Base-by-base conservation (phyloP, 2,329 filamentous ascomycete genomes). In the Meredithiella fracta region DNA sequence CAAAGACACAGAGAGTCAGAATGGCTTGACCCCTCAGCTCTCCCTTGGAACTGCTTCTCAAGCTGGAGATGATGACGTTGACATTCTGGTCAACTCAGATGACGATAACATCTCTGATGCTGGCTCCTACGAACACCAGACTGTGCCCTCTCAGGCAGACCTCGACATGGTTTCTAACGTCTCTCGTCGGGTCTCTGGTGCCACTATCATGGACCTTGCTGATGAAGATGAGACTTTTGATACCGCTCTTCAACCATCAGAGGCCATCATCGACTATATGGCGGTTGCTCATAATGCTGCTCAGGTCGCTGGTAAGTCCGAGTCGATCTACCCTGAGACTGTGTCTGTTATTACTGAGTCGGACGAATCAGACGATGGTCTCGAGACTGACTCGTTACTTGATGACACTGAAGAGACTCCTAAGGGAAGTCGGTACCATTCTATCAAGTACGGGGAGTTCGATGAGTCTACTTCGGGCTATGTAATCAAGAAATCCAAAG, bases 1-100 rank as follows among this genome's bases (percentile, higher is more conserved):
- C 61, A 73, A 72, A 56, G 77, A 79, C 60, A 73, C 70, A 60
- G 74, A 77, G 63, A 75, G 72, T 60, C 72, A 77, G 61, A 74
- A 76, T 55, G 74, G 67, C 9, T 74, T 73, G 20, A 68, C 71
- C 34, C 67, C 69, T 52, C 38, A 44, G 17, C 42, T 57, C 23
- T 57, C 55, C 7, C 44, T 57, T 4, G 55, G 55, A 15, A 57
- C 71, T 57, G 74, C 69, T 15, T 75, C 74, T 26, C 73, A 77
- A 57, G 67, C 69, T 29, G 73, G 71, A 25, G 68, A 70, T 50
- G 72, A 64, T 31, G 63, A 64, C 34, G 67, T 67, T 37, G 69
- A 71, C 56, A 69, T 68, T 3, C 72, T 75, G 25, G 69, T 72
- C 17, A 68, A 69, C 25, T 69, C 68, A 58, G 49, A 57, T 25